Percentiles rank a stretch among this genome's conserved stretches.
phyloP scores from a whole-genome alignment of 1,284 basidiomycete species.

The Marasmius oreades region DNA sequence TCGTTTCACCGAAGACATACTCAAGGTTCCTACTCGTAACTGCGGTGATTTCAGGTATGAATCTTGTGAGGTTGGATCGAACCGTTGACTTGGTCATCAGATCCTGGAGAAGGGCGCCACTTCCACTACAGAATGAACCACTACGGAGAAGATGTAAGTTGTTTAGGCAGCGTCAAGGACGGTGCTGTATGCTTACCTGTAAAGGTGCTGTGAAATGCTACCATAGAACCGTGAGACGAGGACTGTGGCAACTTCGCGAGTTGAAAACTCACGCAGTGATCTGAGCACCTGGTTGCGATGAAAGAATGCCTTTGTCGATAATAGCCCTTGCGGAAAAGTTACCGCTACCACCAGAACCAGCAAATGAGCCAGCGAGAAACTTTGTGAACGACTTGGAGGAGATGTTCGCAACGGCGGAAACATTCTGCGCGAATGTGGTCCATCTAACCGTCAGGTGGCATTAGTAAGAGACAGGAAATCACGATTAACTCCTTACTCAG shows the following conservation, averaged over 20 bases:
- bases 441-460: conserved; percentile 21
- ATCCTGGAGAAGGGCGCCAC: conserved; percentile 45
- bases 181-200: conserved; percentile 19
- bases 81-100: conserved; percentile 61
- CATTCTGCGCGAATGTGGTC: conserved; percentile 3
- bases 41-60: conserved; percentile 46
- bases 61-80: conserved; percentile 51
- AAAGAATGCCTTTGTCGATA: conserved; percentile 8
- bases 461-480: conserved; percentile 6
- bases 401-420: background rate
- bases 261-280: conserved; percentile 32
- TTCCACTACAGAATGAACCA: conserved; percentile 51
- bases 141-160: background rate
- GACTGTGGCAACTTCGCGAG: conserved; percentile 1
- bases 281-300: conserved; percentile 1
- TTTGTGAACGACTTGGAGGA: background rate
- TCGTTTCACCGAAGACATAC: conserved; percentile 63
- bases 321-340: conserved; percentile 6
- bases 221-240: conserved; percentile 2
- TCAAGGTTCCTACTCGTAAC: conserved; percentile 43
- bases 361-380: conserved; percentile 1
- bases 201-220: conserved; percentile 63
- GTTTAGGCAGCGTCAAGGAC: conserved; percentile 21
- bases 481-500: conserved; percentile 37
- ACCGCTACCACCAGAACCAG: background rate